Evolutionary conservation across 441 rosid genomes (phyloP), one percentile per base, ranked within the genome.

Genomic region (Corymbia citriodora): DNA sequence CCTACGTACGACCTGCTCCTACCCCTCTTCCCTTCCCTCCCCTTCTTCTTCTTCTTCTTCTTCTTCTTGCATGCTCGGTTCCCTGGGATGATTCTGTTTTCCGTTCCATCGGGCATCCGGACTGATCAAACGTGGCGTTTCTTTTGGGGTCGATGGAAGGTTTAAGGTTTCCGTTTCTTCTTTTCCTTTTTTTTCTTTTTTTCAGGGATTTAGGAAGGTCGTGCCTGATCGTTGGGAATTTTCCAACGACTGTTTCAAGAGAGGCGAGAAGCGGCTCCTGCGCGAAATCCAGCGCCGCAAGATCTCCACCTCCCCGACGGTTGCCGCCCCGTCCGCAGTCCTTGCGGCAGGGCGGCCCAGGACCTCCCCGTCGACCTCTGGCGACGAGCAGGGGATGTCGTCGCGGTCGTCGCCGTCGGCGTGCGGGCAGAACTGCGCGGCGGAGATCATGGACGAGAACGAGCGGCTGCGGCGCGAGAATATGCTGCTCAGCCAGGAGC

Each of bases 141-240:
- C 85, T 45, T 79, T 72, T 72, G 49, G 3, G 49, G 14, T 72
- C 45, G 82, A 72, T 72, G 3, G 49, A 36, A 6, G 5, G 5
- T 17, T 82, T 82, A 19, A n/a, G 25, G 82, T 53, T 40, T 21
- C 50, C 50, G 50, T 16, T 57, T 23, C 1, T 10, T 6, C 27
- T 49, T 36, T 15, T 55, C 3, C 7, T 2, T 31, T 65, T 87
- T 33, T 33, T 33, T 21, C 25, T 88, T 4, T 33, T 27, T 31
- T 16, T 33, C 29, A 96, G 98, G 96, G 98, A 88, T 96, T 95
- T 74, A 93, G 94, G 68, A 96, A 96, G 92, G 93, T 95, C 7
- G 95, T 94, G 13, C 96, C 98, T 55, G 98, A 96, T 89, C 95
- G 96, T 14, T 96, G 98, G 98, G 98, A 96, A 92, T 96, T 96